Conservation (phyloP, 208 protist genomes). For the Leishmania lainsoni region DNA sequence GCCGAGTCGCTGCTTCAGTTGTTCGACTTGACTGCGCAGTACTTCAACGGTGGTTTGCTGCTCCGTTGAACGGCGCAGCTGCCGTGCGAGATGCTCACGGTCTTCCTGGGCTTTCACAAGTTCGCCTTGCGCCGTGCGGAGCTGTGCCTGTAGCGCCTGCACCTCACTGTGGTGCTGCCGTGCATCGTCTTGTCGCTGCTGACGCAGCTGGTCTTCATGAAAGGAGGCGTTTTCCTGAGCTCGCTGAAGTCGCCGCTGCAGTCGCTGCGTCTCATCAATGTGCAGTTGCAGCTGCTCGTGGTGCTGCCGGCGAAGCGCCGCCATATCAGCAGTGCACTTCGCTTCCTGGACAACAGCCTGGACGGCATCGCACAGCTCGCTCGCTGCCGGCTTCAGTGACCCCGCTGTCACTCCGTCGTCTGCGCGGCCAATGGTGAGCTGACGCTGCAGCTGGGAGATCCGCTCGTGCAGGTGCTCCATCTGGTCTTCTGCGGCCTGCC, state of each 20-base stretch:
- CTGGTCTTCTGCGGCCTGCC: constrained; percentile 56
- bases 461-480: constrained; percentile 42
- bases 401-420: not conserved
- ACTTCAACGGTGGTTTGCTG: constrained; percentile 51
- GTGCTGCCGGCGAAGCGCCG: constrained; percentile 28
- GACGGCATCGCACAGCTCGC: not conserved
- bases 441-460: constrained; percentile 32
- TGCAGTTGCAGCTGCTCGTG: constrained; percentile 46
- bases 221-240: constrained; percentile 52
- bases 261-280: constrained; percentile 47
- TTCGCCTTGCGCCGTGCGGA: constrained; percentile 36
- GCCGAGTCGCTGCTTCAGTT: constrained; percentile 58
- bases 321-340: constrained; percentile 12
- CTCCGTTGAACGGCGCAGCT: constrained; percentile 43
- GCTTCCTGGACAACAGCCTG: constrained; percentile 4
- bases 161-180: constrained; percentile 49
- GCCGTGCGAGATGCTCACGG: constrained; percentile 38
- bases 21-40: constrained; percentile 52
- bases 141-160: constrained; percentile 43
- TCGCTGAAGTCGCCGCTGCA: constrained; percentile 63
- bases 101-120: constrained; percentile 35
- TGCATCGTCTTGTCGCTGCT: constrained; percentile 47
- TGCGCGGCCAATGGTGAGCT: not conserved
- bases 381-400: not conserved
- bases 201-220: constrained; percentile 46